Evolutionary conservation across 805 yeast species (phyloP), one percentile per base, ranked within the genome.

Genomic region (Pichia membranifaciens): DNA sequence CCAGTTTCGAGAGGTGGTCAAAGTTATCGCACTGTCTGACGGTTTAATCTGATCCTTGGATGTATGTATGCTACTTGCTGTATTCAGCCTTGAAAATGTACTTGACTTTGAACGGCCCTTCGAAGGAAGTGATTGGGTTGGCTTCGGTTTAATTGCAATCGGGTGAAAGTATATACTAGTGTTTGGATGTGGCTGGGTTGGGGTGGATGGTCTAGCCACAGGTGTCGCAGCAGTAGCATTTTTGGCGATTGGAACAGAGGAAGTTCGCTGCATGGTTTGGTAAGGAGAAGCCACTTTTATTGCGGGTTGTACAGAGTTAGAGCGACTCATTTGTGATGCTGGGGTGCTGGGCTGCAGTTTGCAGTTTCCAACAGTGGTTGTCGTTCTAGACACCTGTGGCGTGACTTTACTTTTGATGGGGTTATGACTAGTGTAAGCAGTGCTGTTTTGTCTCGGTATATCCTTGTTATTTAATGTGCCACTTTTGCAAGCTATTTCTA

Each of bases 1-100:
- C 81, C 82, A 77, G 52, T 66, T 63, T 41, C 64, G 66, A 21
- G 46, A 45, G 5, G 54, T 52, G 13, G 55, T 45, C 31, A 50
- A 31, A n/a, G 45, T 51, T 12, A 46, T 56, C 15, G 38, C 45
- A 34, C 23, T 49, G 17, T 35, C 38, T 20, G 18, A 15, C 12
- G 35, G 29, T 36, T 45, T 32, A 17, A 23, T 17, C 37, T 38
- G 25, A 41, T 35, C 33, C 20, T 23, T 32, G 23, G 46, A 33
- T 17, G 33, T 31, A 18, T 39, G n/a, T 9, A 29, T n/a, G 21
- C 28, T 38, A 18, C 20, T 38, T 9, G 33, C 22, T 20, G 37
- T 28, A 20, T 33, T 31, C 15, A n/a, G 17, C 7, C 45, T 33
- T 25, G 51, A 35, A n/a, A 25, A 18, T 39, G 49, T 17, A 33